phyloP scores from a whole-genome alignment of 495 filamentous ascomycete genomes.

The Chaetomium fimeti region DNA sequence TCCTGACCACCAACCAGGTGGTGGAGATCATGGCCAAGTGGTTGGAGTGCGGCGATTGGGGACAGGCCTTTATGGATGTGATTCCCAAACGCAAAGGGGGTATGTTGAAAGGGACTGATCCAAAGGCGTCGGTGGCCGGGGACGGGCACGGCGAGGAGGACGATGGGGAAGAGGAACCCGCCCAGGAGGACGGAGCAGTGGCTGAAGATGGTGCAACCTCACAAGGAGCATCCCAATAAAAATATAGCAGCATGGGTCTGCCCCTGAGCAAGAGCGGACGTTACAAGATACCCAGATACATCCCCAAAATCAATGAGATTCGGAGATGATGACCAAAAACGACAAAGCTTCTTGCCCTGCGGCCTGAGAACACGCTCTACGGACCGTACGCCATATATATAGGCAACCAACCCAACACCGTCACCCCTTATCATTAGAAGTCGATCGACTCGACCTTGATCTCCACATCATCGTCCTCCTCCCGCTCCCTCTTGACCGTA shows the following conservation, averaged over 20 bases:
- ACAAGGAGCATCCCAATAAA: background rate
- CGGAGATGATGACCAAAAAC: background rate
- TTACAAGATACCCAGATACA: conserved; percentile 5
- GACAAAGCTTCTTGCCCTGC: background rate
- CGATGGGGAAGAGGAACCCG: background rate
- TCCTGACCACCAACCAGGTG: conserved; percentile 92
- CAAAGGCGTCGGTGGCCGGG: conserved; percentile 34
- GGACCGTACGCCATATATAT: background rate
- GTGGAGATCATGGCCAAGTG: conserved; percentile 93
- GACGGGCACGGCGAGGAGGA: conserved; percentile 26
- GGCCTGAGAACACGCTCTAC: background rate
- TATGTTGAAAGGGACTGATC: conserved; percentile 43
- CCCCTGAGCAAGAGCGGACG: background rate
- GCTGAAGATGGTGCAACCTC: background rate
- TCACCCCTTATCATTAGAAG: conserved; percentile 1
- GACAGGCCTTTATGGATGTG: conserved; percentile 76
- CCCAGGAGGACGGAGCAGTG: background rate
- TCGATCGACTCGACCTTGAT: conserved; percentile 17
- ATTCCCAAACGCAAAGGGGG: conserved; percentile 85
- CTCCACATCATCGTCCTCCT: conserved; percentile 38
- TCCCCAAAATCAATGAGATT: background rate
- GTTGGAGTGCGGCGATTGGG: conserved; percentile 87
- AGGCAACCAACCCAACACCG: background rate
- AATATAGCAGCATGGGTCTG: background rate
- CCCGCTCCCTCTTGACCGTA: conserved; percentile 65